Conservation (phyloP, 345 rosid genomes). For the Lepidium africanum region DNA sequence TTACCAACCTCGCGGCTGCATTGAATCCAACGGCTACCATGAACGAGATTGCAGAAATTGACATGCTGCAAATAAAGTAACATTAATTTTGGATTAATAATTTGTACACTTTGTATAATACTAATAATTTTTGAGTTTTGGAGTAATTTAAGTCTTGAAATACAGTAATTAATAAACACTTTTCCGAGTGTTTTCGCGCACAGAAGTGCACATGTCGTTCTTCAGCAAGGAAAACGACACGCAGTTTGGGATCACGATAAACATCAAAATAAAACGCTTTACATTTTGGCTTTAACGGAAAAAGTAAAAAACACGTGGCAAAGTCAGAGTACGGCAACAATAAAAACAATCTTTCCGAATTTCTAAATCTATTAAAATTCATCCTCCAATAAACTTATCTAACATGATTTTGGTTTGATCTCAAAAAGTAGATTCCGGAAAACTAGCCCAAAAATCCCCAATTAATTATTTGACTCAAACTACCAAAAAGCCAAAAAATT, state of each 20-base stretch:
- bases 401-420: slow-evolving; percentile 1
- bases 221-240: not conserved
- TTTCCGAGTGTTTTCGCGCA: not conserved
- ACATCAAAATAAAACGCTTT: not conserved
- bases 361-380: too few relatives aligned
- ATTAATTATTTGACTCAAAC: not conserved
- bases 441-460: not conserved
- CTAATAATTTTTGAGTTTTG: too few relatives aligned
- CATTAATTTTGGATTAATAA: not conserved
- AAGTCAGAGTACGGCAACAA: not conserved
- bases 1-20: slow-evolving; percentile 63
- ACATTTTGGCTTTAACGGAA: not conserved
- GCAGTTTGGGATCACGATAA: not conserved
- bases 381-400: too few relatives aligned
- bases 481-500: not conserved
- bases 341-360: not conserved
- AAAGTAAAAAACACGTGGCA: not conserved
- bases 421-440: not conserved
- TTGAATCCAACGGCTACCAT: slow-evolving; percentile 71
- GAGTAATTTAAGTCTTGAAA: not conserved
- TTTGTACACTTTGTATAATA: not conserved
- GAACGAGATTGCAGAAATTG: slow-evolving; percentile 45
- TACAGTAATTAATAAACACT: not conserved
- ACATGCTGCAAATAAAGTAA: slow-evolving; percentile 37
- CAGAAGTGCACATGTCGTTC: not conserved